phyloP scores from a whole-genome alignment of 2,329 filamentous ascomycete genomes.

The Claviceps humidiphila region DNA sequence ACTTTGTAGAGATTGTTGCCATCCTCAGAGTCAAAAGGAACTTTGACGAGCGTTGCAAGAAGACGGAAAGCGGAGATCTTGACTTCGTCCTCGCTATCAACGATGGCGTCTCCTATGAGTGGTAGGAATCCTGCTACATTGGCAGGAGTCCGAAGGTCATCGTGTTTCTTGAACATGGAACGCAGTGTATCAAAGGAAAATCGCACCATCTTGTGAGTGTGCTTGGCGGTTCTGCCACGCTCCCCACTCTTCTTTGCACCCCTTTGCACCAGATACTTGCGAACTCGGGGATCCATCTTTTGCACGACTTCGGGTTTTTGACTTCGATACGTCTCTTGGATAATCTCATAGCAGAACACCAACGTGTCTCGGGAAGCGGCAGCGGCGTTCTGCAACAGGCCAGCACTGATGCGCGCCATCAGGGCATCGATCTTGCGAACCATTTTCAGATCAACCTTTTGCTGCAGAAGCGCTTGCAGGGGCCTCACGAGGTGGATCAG shows the following conservation, averaged over 20 bases:
- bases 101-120: constrained; percentile 73
- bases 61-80: constrained; percentile 78
- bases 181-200: constrained; percentile 83
- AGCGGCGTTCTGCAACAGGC: constrained; percentile 68
- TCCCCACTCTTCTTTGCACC: constrained; percentile 62
- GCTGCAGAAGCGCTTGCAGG: constrained; percentile 62
- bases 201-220: constrained; percentile 74
- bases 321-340: constrained; percentile 70
- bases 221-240: constrained; percentile 59
- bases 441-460: constrained; percentile 72
- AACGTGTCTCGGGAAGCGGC: constrained; percentile 70
- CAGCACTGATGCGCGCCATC: constrained; percentile 68
- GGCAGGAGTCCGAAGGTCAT: constrained; percentile 60
- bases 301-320: constrained; percentile 36
- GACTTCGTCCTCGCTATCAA: constrained; percentile 81
- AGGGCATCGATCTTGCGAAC: constrained; percentile 86
- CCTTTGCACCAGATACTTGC: constrained; percentile 69
- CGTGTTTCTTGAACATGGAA: constrained; percentile 74
- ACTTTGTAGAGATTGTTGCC: constrained; percentile 54
- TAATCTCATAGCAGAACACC: constrained; percentile 90
- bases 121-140: constrained; percentile 81
- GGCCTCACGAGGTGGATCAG: constrained; percentile 67
- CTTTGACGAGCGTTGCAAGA: constrained; percentile 72
- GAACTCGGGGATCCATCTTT: constrained; percentile 49
- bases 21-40: constrained; percentile 63